Conservation (phyloP, 805 yeast genomes). For the Kuraishia molischiana region DNA sequence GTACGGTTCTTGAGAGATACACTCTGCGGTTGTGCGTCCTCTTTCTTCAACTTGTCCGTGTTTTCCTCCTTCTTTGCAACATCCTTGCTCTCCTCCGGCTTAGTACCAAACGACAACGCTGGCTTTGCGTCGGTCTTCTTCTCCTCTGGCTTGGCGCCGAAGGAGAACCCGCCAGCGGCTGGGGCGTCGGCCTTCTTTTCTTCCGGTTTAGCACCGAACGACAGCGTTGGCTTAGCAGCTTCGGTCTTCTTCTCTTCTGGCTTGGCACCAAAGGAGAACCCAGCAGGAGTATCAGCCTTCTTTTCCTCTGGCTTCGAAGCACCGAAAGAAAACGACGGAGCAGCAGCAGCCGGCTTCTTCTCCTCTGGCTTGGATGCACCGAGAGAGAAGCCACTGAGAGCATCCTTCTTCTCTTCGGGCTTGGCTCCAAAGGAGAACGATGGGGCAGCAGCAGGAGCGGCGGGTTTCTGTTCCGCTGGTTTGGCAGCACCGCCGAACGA, state of each 20-base stretch:
- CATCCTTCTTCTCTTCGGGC: slow-evolving; percentile 3
- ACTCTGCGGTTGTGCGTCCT: slow-evolving; percentile 51
- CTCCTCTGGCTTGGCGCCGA: slow-evolving; percentile 6
- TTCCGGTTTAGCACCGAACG: slow-evolving; percentile 10
- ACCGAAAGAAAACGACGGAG: slow-evolving; percentile 7
- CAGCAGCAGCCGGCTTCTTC: slow-evolving; percentile 2
- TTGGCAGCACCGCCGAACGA: not conserved
- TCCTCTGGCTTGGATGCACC: not conserved
- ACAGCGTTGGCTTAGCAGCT: slow-evolving; percentile 7
- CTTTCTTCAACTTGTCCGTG: slow-evolving; percentile 2
- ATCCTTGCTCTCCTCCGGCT: slow-evolving; percentile 4
- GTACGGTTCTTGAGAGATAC: slow-evolving; percentile 84
- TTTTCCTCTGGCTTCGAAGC: slow-evolving; percentile 4
- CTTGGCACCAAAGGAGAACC: slow-evolving; percentile 9
- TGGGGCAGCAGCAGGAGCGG: slow-evolving; percentile 3
- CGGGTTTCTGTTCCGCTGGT: not conserved
- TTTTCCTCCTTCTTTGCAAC: slow-evolving; percentile 3
- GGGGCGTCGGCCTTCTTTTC: slow-evolving; percentile 4
- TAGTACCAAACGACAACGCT: slow-evolving; percentile 3
- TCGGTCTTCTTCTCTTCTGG: slow-evolving; percentile 2
- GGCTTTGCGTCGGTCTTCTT: slow-evolving; percentile 2
- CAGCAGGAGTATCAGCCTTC: slow-evolving; percentile 2
- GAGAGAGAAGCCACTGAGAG: not conserved
- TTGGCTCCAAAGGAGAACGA: slow-evolving; percentile 5
- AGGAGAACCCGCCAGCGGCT: slow-evolving; percentile 6